A percentile compares a stretch with the other conserved stretches of the same genome.
Conservation (phyloP, 2,329 filamentous ascomycete species). For the Penicillium vulpinum region DNA sequence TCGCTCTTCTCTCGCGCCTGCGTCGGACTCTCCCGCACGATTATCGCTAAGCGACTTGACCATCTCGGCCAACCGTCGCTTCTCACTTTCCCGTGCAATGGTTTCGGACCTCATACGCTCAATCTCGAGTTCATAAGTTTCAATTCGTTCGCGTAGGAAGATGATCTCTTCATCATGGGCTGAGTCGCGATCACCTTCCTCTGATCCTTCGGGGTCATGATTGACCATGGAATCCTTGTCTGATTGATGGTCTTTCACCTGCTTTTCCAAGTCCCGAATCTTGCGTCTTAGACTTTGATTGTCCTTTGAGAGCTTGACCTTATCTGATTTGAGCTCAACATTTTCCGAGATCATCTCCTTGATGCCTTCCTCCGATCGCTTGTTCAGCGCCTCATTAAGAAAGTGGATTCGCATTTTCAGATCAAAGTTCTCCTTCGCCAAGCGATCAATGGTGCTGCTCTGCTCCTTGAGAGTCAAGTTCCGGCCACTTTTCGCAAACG, state of each 20-base stretch:
- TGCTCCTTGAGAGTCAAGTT: conserved; percentile 93
- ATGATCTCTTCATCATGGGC: conserved; percentile 79
- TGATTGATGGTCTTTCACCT: conserved; percentile 59
- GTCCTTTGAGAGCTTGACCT: conserved; percentile 86
- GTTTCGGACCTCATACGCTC: conserved; percentile 78
- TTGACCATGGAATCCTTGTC: conserved; percentile 47
- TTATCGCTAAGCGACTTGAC: conserved; percentile 65
- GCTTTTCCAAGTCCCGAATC: conserved; percentile 83
- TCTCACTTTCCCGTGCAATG: conserved; percentile 77
- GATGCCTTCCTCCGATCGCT: conserved; percentile 90
- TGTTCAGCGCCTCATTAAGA: conserved; percentile 87
- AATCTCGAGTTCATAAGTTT: conserved; percentile 79
- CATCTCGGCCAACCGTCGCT: conserved; percentile 79
- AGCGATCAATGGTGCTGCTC: conserved; percentile 91
- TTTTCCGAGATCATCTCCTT: conserved; percentile 99
- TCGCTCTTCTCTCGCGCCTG: conserved; percentile 51
- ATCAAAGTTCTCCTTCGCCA: conserved; percentile 98
- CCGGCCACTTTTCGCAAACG: conserved; percentile 58
- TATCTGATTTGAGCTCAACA: conserved; percentile 87
- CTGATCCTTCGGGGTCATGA: conserved; percentile 44
- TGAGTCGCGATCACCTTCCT: conserved; percentile 50
- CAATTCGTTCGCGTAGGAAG: conserved; percentile 80
- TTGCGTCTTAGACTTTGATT: conserved; percentile 79
- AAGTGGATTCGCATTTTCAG: conserved; percentile 98
- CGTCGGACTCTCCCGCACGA: conserved; percentile 49